Evolutionary conservation across 2,329 filamentous ascomycete species (phyloP).

Genomic region (Cordyceps cicadae): DNA sequence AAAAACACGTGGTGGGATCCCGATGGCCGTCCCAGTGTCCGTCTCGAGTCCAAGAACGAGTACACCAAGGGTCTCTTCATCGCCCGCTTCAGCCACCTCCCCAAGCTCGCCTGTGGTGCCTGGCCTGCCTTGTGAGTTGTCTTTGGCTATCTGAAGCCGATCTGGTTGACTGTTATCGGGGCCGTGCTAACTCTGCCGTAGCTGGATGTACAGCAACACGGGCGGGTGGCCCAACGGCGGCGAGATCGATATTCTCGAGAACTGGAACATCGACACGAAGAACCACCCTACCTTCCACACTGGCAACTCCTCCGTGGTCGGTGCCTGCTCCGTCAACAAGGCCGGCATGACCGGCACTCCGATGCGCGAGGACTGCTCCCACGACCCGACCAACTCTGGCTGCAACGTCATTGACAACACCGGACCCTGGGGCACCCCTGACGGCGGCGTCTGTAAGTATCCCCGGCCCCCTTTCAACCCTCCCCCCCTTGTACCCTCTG

Average conservation of each 20-base stretch:
- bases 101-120: slow-evolving; percentile 54
- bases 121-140: slow-evolving; percentile 61
- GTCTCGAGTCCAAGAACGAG: slow-evolving; percentile 52
- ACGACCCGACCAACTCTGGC: slow-evolving; percentile 28
- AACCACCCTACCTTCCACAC: slow-evolving; percentile 56
- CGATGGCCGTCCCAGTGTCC: slow-evolving; percentile 46
- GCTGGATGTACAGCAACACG: slow-evolving; percentile 39
- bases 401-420: slow-evolving; percentile 32
- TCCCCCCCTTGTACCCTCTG: too few species aligned
- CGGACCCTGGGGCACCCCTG: slow-evolving; percentile 28
- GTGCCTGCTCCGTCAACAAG: slow-evolving; percentile 32
- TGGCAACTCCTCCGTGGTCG: slow-evolving; percentile 20
- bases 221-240: slow-evolving; percentile 53
- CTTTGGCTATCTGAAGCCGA: neutral
- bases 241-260: slow-evolving; percentile 62
- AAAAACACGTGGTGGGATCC: slow-evolving; percentile 14
- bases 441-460: slow-evolving; percentile 36
- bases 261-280: slow-evolving; percentile 46
- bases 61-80: slow-evolving; percentile 63
- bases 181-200: slow-evolving; percentile 4
- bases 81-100: slow-evolving; percentile 61
- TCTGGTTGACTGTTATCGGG: too few species aligned
- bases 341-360: slow-evolving; percentile 14
- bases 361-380: neutral
- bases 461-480: too few species aligned